Percentiles rank a stretch among this genome's conserved stretches.
Evolutionary conservation across 2,329 filamentous ascomycete species (phyloP).

Genomic region (Penicillium sp.): DNA sequence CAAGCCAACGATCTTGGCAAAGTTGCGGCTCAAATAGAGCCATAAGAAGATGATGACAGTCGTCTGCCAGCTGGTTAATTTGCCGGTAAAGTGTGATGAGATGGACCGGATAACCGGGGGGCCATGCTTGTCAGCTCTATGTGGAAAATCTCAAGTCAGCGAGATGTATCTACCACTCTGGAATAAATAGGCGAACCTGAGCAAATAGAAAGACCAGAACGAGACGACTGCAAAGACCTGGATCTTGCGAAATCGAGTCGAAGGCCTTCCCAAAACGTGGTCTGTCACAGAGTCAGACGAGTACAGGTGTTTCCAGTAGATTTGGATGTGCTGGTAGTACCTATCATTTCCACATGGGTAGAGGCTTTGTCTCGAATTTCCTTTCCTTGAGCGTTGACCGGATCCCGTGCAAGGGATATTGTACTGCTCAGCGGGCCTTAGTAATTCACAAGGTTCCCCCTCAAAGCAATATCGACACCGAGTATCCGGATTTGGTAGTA

Average conservation of each 20-base stretch:
- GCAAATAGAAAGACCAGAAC: constrained; percentile 86
- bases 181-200: constrained; percentile 58
- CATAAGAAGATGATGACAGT: constrained; percentile 85
- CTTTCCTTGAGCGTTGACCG: background rate
- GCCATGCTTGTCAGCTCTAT: constrained; percentile 81
- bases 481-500: background rate
- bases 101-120: constrained; percentile 73
- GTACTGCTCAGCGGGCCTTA: background rate
- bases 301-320: background rate
- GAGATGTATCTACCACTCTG: background rate
- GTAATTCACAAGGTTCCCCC: background rate
- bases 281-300: constrained; percentile 51
- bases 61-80: constrained; percentile 85
- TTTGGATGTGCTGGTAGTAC: constrained; percentile 16
- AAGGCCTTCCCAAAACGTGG: constrained; percentile 88
- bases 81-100: constrained; percentile 69
- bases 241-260: constrained; percentile 85
- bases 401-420: constrained; percentile 1
- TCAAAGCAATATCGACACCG: background rate
- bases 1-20: constrained; percentile 86
- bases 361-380: background rate
- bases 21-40: constrained; percentile 89
- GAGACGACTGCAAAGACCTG: constrained; percentile 89
- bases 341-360: constrained; percentile 32
- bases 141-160: constrained; percentile 1